phyloP scores from a whole-genome alignment of 805 yeast species.

The Saturnispora mendoncae region DNA sequence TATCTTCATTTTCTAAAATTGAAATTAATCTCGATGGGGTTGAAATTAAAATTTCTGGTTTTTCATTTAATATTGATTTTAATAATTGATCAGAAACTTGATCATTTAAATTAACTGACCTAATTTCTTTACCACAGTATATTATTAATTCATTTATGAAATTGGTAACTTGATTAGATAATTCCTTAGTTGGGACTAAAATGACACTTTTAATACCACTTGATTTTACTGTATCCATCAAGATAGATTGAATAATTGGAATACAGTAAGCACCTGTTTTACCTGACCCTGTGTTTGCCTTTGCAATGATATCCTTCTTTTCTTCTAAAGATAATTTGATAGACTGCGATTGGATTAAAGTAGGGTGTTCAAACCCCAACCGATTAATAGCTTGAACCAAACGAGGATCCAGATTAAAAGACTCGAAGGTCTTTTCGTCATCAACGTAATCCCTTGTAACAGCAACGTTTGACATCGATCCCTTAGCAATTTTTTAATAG shows the following conservation, averaged over 20 bases:
- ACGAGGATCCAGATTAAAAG: slow-evolving; percentile 74
- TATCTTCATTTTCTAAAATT: slow-evolving; percentile 37
- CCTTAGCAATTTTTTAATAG: too few species aligned
- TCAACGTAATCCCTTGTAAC: slow-evolving; percentile 66
- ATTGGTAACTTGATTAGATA: slow-evolving; percentile 73
- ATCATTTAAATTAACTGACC: slow-evolving; percentile 54
- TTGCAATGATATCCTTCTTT: slow-evolving; percentile 84
- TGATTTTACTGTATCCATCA: slow-evolving; percentile 33
- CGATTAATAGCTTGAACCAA: slow-evolving; percentile 75
- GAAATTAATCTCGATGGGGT: slow-evolving; percentile 76
- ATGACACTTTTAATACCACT: slow-evolving; percentile 49
- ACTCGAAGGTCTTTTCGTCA: slow-evolving; percentile 60
- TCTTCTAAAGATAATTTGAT: slow-evolving; percentile 87
- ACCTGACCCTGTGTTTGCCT: slow-evolving; percentile 94
- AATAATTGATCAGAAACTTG: slow-evolving; percentile 62
- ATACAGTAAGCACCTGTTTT: slow-evolving; percentile 86
- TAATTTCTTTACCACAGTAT: slow-evolving; percentile 61
- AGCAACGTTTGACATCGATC: slow-evolving; percentile 28
- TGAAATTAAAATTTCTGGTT: slow-evolving; percentile 74
- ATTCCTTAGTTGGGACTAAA: slow-evolving; percentile 88
- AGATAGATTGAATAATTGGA: slow-evolving; percentile 75
- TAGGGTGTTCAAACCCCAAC: slow-evolving; percentile 77
- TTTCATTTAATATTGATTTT: slow-evolving; percentile 56
- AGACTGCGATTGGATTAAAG: slow-evolving; percentile 84
- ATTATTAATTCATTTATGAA: slow-evolving; percentile 61